Percentiles rank a stretch among this genome's conserved stretches.
These are phyloP conservation scores for Aureobasidium sp. DNA, from an alignment of 2,329 filamentous ascomycete species.

Conservation along the genomic window DNA sequence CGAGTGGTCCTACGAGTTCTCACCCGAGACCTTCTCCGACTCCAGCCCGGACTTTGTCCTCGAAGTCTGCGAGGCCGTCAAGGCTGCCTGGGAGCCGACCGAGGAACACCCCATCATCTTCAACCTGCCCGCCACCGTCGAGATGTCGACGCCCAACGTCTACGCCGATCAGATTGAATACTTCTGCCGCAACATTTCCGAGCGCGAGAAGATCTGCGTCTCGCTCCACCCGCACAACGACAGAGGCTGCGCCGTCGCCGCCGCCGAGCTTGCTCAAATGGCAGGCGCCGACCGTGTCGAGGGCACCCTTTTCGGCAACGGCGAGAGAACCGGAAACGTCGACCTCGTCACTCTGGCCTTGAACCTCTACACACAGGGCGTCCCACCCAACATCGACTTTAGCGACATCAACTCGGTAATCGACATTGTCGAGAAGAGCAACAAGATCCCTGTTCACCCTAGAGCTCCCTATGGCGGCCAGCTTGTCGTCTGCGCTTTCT, in stretches of 20 bases:
- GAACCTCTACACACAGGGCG: constrained; percentile 91
- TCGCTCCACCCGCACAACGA: constrained; percentile 95
- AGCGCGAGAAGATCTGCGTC: constrained; percentile 80
- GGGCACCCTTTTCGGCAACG: constrained; percentile 89
- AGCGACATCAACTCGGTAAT: constrained; percentile 82
- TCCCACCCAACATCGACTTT: constrained; percentile 80
- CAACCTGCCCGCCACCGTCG: constrained; percentile 93
- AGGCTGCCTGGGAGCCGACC: constrained; percentile 82
- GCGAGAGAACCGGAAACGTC: constrained; percentile 91
- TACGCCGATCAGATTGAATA: constrained; percentile 96
- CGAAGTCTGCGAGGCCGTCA: constrained; percentile 83
- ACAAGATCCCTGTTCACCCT: constrained; percentile 88
- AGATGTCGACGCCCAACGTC: constrained; percentile 89
- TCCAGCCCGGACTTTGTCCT: constrained; percentile 77
- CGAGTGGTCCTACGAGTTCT: constrained; percentile 76
- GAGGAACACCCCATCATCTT: constrained; percentile 82
- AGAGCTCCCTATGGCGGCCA: constrained; percentile 86
- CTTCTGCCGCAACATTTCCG: constrained; percentile 78
- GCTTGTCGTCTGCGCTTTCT: constrained; percentile 88
- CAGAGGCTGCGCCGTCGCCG: constrained; percentile 80
- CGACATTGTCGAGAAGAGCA: constrained; percentile 82
- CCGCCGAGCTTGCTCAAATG: constrained; percentile 91
- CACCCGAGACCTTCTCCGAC: constrained; percentile 85
- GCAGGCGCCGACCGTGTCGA: constrained; percentile 91
- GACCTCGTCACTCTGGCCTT: constrained; percentile 87